These are phyloP conservation scores for Arthrinium puccinioides DNA, from an alignment of 2,329 filamentous ascomycete species.

Conservation along the genomic window DNA sequence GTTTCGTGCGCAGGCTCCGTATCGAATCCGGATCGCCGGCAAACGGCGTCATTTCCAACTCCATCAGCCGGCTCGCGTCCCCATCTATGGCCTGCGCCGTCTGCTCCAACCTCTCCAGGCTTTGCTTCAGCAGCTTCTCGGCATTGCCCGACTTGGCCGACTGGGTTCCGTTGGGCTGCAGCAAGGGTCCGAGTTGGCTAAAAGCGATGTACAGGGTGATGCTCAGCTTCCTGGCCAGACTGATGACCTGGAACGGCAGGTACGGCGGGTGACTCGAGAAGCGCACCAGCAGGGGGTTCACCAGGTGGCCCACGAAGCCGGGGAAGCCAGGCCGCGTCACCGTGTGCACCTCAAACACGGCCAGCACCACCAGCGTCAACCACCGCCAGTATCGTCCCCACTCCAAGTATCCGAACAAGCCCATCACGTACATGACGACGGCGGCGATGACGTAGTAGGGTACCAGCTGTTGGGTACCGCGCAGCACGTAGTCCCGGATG, in stretches of 20 bases:
- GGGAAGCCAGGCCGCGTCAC: constrained; percentile 49
- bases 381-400: constrained; percentile 61
- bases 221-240: constrained; percentile 66
- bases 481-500: constrained; percentile 63
- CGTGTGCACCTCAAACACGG: constrained; percentile 49
- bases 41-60: constrained; percentile 76
- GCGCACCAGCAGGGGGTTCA: constrained; percentile 37
- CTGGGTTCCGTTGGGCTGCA: constrained; percentile 34
- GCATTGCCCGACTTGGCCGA: constrained; percentile 20
- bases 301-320: constrained; percentile 27
- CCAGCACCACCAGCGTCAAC: constrained; percentile 46
- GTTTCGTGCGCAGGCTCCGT: constrained; percentile 57
- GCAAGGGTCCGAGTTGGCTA: constrained; percentile 68
- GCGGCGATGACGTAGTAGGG: constrained; percentile 56
- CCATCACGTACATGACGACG: constrained; percentile 51
- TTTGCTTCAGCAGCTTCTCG: constrained; percentile 48
- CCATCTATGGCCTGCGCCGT: constrained; percentile 52
- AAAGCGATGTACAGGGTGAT: constrained; percentile 79
- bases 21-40: constrained; percentile 61
- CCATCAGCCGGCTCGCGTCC: constrained; percentile 65
- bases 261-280: constrained; percentile 49
- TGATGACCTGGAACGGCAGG: constrained; percentile 78
- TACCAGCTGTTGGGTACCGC: constrained; percentile 50
- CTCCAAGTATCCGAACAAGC: constrained; percentile 59
- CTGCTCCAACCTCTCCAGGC: constrained; percentile 59